Conservation (phyloP, 768 basidiomycete genomes). For the Rhodotorula kratochvilovae region DNA sequence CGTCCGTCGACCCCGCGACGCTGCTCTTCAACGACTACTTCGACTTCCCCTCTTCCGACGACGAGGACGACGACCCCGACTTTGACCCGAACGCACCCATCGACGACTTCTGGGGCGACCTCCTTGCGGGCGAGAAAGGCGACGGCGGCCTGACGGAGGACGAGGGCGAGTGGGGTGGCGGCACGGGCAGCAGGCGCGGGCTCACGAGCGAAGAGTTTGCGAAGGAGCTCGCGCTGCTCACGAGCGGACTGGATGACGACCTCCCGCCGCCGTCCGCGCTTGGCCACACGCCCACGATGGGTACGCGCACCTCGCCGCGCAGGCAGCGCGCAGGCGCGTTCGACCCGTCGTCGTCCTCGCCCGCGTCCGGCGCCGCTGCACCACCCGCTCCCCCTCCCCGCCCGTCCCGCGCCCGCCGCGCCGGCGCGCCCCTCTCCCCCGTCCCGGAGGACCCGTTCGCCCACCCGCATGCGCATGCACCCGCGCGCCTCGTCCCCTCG, state of each 20-base stretch:
- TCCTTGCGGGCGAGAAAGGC: constrained; percentile 1
- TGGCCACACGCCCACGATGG: background rate
- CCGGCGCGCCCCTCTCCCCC: background rate
- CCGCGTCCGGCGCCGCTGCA: background rate
- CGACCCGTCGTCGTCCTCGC: background rate
- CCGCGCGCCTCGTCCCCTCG: background rate
- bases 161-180: constrained; percentile 5
- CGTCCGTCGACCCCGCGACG: constrained; percentile 12
- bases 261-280: background rate
- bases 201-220: constrained; percentile 21
- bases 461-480: background rate
- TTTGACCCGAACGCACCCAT: constrained; percentile 11
- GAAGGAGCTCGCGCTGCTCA: constrained; percentile 10
- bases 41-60: constrained; percentile 22
- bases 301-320: background rate
- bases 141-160: constrained; percentile 2
- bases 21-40: constrained; percentile 30
- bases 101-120: background rate
- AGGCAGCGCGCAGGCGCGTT: background rate
- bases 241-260: background rate
- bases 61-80: constrained; percentile 22
- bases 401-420: background rate
- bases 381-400: background rate
- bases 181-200: background rate
- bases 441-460: background rate